phyloP scores from a whole-genome alignment of 768 basidiomycete species.

The Mrakia blollopis region DNA sequence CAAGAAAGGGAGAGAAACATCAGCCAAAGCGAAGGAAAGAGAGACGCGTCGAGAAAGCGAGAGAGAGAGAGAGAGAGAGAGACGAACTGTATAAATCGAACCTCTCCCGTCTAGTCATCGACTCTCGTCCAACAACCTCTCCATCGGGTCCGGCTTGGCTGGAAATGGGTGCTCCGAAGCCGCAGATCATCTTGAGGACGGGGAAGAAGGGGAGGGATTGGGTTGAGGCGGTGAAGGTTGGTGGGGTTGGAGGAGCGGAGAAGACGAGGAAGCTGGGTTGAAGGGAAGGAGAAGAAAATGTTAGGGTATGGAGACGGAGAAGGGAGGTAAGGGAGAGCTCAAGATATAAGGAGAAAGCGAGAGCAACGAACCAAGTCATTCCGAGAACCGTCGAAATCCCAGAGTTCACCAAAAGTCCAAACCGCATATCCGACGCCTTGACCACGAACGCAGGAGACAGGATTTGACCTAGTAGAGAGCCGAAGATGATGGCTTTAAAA shows the following conservation, averaged over 20 bases:
- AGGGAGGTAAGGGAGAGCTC: not conserved
- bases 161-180: not conserved
- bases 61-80: not conserved
- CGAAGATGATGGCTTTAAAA: not conserved
- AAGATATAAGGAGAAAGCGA: not conserved
- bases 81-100: constrained; percentile 4
- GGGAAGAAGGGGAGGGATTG: constrained; percentile 1
- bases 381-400: not conserved
- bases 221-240: constrained; percentile 12
- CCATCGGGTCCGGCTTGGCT: not conserved
- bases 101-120: not conserved
- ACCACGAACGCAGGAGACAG: not conserved
- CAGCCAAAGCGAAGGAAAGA: not conserved
- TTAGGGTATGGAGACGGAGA: no score
- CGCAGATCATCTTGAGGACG: not conserved
- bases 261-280: constrained; percentile 6
- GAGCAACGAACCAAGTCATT: not conserved
- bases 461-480: not conserved
- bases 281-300: not conserved
- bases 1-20: not conserved
- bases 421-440: not conserved
- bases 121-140: not conserved
- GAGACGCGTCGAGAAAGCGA: not conserved
- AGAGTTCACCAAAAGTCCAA: not conserved
- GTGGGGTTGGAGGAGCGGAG: not conserved